Conservation (phyloP, 805 yeast species). For the Kodamaea restingae region DNA sequence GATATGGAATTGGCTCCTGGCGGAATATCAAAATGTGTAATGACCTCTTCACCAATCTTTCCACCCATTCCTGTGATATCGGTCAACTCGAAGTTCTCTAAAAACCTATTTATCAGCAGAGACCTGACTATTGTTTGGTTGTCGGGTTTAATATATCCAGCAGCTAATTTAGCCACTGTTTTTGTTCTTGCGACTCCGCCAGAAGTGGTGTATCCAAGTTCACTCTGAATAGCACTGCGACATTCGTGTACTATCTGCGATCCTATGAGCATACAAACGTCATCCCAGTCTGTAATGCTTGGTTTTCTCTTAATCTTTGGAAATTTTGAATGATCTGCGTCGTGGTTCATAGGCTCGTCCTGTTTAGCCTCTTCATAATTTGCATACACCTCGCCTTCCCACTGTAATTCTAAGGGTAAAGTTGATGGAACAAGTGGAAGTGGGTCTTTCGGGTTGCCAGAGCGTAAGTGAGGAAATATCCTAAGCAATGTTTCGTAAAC, state of each 20-base stretch:
- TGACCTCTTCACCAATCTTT: constrained; percentile 63
- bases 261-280: constrained; percentile 63
- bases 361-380: background rate
- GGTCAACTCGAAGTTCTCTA: constrained; percentile 56
- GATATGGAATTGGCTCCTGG: constrained; percentile 40
- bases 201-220: constrained; percentile 79
- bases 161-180: constrained; percentile 80
- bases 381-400: constrained; percentile 23
- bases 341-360: background rate
- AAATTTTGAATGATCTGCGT: no score
- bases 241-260: constrained; percentile 54
- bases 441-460: constrained; percentile 14
- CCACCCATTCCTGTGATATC: constrained; percentile 95
- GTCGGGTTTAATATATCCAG: constrained; percentile 81
- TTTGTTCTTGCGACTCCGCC: constrained; percentile 81
- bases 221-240: constrained; percentile 47
- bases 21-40: constrained; percentile 49
- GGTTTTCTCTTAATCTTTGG: no score
- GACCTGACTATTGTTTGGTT: constrained; percentile 73
- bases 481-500: constrained; percentile 43
- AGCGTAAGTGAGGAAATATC: constrained; percentile 44
- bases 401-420: constrained; percentile 30
- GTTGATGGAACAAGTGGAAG: constrained; percentile 45
- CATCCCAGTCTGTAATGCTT: constrained; percentile 62
- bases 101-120: constrained; percentile 45